Conservation (phyloP, 495 filamentous ascomycete species). For the Lasiosphaeria hispida region DNA sequence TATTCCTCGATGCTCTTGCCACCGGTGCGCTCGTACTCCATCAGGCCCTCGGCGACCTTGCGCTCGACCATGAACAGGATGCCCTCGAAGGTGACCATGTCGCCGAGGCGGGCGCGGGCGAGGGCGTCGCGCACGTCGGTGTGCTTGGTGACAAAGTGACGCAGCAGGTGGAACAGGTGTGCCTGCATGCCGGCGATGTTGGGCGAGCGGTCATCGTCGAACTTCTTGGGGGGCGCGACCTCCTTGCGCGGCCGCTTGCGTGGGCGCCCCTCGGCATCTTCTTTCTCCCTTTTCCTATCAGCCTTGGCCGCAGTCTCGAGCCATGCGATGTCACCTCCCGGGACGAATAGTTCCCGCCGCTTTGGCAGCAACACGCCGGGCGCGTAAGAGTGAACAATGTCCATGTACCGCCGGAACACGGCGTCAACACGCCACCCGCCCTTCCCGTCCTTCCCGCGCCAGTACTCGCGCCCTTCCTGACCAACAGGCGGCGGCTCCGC, state of each 20-base stretch:
- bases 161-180: slow-evolving; percentile 89
- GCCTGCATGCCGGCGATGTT: slow-evolving; percentile 83
- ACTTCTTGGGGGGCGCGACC: slow-evolving; percentile 55
- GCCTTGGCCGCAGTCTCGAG: slow-evolving; percentile 11
- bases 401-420: slow-evolving; percentile 80
- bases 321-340: slow-evolving; percentile 55
- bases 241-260: slow-evolving; percentile 21
- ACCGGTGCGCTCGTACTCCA: slow-evolving; percentile 60
- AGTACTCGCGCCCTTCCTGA: slow-evolving; percentile 71
- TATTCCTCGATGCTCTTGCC: slow-evolving; percentile 55
- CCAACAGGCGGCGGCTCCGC: slow-evolving; percentile 61
- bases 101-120: slow-evolving; percentile 60
- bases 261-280: slow-evolving; percentile 1
- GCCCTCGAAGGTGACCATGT: slow-evolving; percentile 68
- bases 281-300: neutral
- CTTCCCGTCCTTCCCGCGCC: slow-evolving; percentile 74
- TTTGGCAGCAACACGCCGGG: slow-evolving; percentile 59
- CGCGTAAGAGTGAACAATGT: slow-evolving; percentile 78
- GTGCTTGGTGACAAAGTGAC: slow-evolving; percentile 72
- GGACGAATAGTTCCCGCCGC: slow-evolving; percentile 70
- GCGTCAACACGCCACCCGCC: slow-evolving; percentile 90
- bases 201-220: slow-evolving; percentile 53
- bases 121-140: slow-evolving; percentile 80
- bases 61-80: slow-evolving; percentile 58
- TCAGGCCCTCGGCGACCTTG: slow-evolving; percentile 67